Evolutionary conservation across 2,329 filamentous ascomycete genomes (phyloP).

Genomic region (Shiraia bambusicola): DNA sequence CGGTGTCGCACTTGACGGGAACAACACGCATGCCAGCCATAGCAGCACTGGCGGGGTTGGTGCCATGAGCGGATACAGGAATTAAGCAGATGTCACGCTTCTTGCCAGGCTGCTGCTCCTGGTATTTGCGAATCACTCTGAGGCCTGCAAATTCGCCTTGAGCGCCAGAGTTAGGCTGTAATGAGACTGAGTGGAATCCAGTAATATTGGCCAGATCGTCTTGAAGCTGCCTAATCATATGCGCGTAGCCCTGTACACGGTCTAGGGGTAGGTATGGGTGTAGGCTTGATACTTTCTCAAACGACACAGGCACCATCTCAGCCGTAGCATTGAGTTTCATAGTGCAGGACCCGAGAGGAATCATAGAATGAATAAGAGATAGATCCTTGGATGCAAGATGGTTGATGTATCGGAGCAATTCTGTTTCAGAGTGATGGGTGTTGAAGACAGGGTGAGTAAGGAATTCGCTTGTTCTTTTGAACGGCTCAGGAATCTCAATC

Average conservation of each 20-base stretch:
- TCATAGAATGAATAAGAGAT: constrained; percentile 95
- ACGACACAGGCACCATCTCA: constrained; percentile 86
- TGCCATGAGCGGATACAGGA: constrained; percentile 91
- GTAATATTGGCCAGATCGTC: constrained; percentile 78
- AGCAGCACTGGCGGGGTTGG: constrained; percentile 90
- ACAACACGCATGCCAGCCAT: constrained; percentile 97
- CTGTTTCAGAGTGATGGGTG: constrained; percentile 90
- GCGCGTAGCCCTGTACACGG: constrained; percentile 67
- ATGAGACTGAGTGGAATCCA: constrained; percentile 82
- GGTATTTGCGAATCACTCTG: constrained; percentile 82
- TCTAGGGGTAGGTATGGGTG: constrained; percentile 75
- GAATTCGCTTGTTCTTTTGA: constrained; percentile 73
- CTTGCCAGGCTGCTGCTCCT: constrained; percentile 65
- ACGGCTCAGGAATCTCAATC: constrained; percentile 49
- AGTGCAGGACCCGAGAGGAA: constrained; percentile 92
- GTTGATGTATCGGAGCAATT: constrained; percentile 89
- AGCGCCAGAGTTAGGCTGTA: constrained; percentile 94
- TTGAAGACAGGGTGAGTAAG: constrained; percentile 94
- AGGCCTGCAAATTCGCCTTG: constrained; percentile 94
- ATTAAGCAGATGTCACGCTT: constrained; percentile 91
- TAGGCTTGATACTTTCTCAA: constrained; percentile 72
- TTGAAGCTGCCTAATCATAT: constrained; percentile 72
- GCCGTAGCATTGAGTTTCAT: constrained; percentile 97
- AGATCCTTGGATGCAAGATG: constrained; percentile 93
- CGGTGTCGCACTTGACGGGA: constrained; percentile 83